Percentiles rank a stretch among this genome's conserved stretches.
Evolutionary conservation across 345 rosid genomes (phyloP).

Genomic region (Eucalyptus erythrocorys): DNA sequence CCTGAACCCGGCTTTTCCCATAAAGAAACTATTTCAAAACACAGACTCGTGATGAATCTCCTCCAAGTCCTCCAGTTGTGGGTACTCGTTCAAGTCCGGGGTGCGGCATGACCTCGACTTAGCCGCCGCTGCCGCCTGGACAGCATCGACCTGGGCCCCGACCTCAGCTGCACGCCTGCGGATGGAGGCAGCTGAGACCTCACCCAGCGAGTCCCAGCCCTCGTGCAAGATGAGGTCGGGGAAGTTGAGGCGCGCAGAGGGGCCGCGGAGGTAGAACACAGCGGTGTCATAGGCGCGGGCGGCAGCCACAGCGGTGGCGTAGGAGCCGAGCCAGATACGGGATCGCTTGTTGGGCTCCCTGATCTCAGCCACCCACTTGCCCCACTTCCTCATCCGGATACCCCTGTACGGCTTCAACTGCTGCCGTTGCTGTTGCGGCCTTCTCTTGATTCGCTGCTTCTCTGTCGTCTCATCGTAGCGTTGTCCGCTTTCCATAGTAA

Average conservation of each 20-base stretch:
- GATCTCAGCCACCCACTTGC: conserved; percentile 43
- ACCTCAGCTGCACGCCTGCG: conserved; percentile 34
- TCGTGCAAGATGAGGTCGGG: conserved; percentile 20
- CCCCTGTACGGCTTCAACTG: conserved; percentile 28
- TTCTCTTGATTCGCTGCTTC: neutral
- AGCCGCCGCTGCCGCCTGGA: neutral
- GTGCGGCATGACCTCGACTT: conserved; percentile 1
- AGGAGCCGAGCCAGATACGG: conserved; percentile 41
- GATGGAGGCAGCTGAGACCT: conserved; percentile 22
- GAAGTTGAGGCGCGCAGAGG: conserved; percentile 36
- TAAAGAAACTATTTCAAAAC: neutral
- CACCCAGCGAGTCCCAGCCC: neutral
- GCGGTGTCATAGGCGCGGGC: conserved; percentile 43
- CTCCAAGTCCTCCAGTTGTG: conserved; percentile 14
- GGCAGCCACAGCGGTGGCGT: conserved; percentile 30
- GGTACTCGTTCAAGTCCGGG: conserved; percentile 29
- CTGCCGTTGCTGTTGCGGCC: neutral
- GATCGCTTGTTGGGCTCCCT: conserved; percentile 41
- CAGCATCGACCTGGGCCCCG: conserved; percentile 31
- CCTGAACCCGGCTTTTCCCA: neutral
- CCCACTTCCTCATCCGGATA: conserved; percentile 49
- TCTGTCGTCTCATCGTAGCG: neutral
- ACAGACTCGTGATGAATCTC: neutral
- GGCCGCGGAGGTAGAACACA: conserved; percentile 39
- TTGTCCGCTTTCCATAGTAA: neutral